These are phyloP conservation scores for Beta corolliflora DNA, from an alignment of 179 eudicot species.

Conservation along the genomic window DNA sequence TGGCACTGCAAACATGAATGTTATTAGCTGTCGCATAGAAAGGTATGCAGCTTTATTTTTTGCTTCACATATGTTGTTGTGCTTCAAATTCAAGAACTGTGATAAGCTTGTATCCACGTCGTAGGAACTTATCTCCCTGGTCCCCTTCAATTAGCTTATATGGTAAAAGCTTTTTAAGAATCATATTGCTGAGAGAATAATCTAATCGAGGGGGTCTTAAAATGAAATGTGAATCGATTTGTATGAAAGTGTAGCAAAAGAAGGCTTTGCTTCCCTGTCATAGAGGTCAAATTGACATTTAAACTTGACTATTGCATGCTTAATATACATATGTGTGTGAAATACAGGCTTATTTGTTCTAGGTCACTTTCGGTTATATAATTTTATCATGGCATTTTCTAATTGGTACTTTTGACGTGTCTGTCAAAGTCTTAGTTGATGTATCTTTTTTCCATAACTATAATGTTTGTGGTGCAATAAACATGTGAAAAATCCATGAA, in stretches of 20 bases:
- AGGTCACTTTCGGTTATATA: not conserved
- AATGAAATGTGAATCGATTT: too few relatives aligned
- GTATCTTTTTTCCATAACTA: not conserved
- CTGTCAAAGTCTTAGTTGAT: not conserved
- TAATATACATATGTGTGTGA: too few relatives aligned
- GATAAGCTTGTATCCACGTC: not conserved
- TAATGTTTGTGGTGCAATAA: not conserved
- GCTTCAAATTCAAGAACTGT: not conserved
- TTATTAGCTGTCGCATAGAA: conserved; percentile 85
- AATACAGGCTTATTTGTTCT: not conserved
- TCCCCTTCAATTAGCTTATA: not conserved
- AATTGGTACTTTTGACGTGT: not conserved
- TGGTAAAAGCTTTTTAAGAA: not conserved
- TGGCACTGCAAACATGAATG: conserved; percentile 96
- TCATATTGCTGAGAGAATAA: not conserved
- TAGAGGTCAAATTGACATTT: too few relatives aligned
- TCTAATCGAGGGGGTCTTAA: too few relatives aligned
- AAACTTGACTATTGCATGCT: too few relatives aligned
- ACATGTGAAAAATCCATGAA: conserved; percentile 1
- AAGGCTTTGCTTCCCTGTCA: too few relatives aligned
- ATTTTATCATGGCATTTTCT: not conserved
- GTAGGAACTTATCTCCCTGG: not conserved
- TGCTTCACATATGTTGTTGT: not conserved
- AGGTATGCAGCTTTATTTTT: conserved; percentile 43
- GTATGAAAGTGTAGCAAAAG: too few relatives aligned